Conservation (phyloP, 257 asterid species). For the Nicotiana sylvestris region DNA sequence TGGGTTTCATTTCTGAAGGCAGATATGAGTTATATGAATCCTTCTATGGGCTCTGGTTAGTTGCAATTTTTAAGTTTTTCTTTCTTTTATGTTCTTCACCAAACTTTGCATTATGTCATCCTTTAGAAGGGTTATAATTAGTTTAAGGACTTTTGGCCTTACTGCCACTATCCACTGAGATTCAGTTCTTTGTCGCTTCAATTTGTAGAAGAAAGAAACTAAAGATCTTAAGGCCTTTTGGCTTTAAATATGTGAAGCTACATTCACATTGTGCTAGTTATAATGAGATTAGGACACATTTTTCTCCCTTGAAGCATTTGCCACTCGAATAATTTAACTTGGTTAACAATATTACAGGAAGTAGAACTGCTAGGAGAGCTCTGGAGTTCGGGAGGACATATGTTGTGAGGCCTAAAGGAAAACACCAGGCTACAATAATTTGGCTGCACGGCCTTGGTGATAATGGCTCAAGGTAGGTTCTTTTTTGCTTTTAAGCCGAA, state of each 20-base stretch:
- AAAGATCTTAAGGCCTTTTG: background rate
- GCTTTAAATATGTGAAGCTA: background rate
- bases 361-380: constrained; percentile 58
- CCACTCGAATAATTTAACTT: background rate
- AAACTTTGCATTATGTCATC: background rate
- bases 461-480: constrained; percentile 81
- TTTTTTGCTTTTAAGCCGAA: background rate
- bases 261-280: background rate
- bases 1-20: constrained; percentile 18
- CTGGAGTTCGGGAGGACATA: constrained; percentile 86
- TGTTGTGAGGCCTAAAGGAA: constrained; percentile 93
- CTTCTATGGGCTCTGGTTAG: constrained; percentile 90
- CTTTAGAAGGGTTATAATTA: background rate
- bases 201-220: background rate
- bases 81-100: background rate
- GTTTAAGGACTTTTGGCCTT: background rate
- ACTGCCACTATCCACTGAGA: background rate
- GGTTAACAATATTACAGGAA: constrained; percentile 45
- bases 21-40: constrained; percentile 71
- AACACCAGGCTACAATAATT: constrained; percentile 90
- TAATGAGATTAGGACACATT: background rate
- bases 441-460: constrained; percentile 98
- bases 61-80: background rate
- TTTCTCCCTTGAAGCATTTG: background rate
- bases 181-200: background rate